Evolutionary conservation across 2,329 filamentous ascomycete genomes (phyloP).

Genomic region (Epichloe bromicola): DNA sequence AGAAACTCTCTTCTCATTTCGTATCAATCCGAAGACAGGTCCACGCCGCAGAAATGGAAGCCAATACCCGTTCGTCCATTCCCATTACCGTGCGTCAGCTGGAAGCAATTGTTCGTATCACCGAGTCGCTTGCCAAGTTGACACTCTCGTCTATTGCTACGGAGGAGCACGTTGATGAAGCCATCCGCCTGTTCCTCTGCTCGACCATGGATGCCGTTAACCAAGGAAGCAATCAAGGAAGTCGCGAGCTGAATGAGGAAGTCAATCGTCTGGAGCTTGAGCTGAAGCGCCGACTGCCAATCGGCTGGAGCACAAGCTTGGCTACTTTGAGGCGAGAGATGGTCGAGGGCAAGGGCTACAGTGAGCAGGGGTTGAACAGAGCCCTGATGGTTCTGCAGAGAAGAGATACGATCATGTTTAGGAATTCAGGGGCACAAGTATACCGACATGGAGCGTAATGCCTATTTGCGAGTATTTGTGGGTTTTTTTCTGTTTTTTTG

Average conservation of each 20-base stretch:
- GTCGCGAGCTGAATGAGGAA: constrained; percentile 83
- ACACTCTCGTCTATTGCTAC: constrained; percentile 75
- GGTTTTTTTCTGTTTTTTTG: neutral
- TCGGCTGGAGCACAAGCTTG: constrained; percentile 89
- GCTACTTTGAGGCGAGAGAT: constrained; percentile 80
- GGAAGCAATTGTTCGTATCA: constrained; percentile 94
- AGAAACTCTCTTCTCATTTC: constrained; percentile 94
- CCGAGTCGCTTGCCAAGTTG: constrained; percentile 87
- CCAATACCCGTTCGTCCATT: constrained; percentile 82
- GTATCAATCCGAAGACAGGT: constrained; percentile 93
- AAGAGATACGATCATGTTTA: constrained; percentile 73
- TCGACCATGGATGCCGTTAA: constrained; percentile 97
- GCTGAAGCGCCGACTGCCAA: constrained; percentile 72
- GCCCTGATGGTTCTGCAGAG: constrained; percentile 77
- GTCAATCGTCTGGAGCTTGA: constrained; percentile 79
- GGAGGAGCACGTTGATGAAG: constrained; percentile 89
- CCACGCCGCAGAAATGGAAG: constrained; percentile 77
- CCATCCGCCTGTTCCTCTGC: constrained; percentile 89
- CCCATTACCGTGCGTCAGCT: constrained; percentile 96
- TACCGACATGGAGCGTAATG: constrained; percentile 56
- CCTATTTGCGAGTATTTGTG: neutral
- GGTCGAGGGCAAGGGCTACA: constrained; percentile 82
- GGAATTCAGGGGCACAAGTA: constrained; percentile 63
- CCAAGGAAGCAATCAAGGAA: constrained; percentile 71
- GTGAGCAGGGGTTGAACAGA: constrained; percentile 71